These are phyloP conservation scores for Arachnopeziza araneosa DNA, from an alignment of 2,329 filamentous ascomycete species.

Conservation along the genomic window DNA sequence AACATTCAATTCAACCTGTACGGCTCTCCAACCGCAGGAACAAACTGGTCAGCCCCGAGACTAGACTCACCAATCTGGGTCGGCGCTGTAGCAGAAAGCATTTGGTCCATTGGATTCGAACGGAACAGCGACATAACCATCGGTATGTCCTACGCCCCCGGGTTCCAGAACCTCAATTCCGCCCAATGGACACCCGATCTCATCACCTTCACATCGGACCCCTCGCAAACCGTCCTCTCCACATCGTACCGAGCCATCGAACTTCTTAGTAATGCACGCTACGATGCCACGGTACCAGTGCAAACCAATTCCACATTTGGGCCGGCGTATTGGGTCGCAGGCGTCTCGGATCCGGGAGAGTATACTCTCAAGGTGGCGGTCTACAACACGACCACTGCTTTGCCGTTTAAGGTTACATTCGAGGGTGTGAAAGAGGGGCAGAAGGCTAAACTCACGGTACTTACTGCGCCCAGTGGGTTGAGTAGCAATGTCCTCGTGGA, in stretches of 20 bases:
- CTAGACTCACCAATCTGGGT: constrained; percentile 20
- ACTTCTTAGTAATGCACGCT: constrained; percentile 41
- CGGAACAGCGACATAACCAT: constrained; percentile 23
- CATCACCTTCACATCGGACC: constrained; percentile 32
- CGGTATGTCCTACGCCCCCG: constrained; percentile 25
- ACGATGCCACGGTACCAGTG: constrained; percentile 43
- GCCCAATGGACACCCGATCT: constrained; percentile 28
- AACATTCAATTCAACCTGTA: constrained; percentile 19
- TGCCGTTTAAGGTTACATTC: constrained; percentile 42
- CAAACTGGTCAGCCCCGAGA: constrained; percentile 13
- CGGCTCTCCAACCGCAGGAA: constrained; percentile 4
- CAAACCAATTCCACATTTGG: constrained; percentile 33
- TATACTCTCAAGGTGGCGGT: constrained; percentile 47
- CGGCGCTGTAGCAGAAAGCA: constrained; percentile 24
- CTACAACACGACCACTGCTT: constrained; percentile 45
- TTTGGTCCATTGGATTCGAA: constrained; percentile 24
- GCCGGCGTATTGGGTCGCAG: constrained; percentile 46
- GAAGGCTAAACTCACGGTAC: constrained; percentile 39
- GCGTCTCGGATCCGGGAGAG: constrained; percentile 34
- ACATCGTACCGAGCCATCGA: constrained; percentile 47
- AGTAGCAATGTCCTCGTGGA: constrained; percentile 11
- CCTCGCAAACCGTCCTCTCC: constrained; percentile 42
- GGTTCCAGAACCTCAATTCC: constrained; percentile 26
- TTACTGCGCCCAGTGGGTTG: constrained; percentile 32
- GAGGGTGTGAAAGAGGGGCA: constrained; percentile 37